Evolutionary conservation across 768 basidiomycete species (phyloP).

Genomic region (Hortiboletus flavorubellus): DNA sequence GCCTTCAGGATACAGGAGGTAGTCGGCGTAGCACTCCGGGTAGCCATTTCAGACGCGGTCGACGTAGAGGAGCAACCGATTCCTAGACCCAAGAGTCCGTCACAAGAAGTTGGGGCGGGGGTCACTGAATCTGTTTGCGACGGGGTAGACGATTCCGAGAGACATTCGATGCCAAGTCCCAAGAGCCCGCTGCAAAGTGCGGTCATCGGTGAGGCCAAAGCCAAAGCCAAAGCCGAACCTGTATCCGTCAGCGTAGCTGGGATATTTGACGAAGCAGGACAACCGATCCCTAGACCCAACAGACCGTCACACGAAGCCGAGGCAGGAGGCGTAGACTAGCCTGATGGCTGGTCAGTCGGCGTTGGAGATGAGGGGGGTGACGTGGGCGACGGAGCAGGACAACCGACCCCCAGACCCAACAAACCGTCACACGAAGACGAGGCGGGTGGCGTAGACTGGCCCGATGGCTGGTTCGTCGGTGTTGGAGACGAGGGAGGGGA

Average conservation of each 20-base stretch:
- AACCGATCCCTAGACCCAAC: constrained; percentile 14
- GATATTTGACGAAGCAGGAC: constrained; percentile 5
- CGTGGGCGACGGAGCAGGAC: neutral
- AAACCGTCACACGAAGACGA: neutral
- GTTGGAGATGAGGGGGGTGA: neutral
- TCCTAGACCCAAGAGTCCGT: constrained; percentile 1
- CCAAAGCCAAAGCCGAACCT: neutral
- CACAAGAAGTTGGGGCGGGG: constrained; percentile 5
- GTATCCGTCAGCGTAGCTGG: constrained; percentile 2
- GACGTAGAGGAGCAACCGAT: neutral
- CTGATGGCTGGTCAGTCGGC: no score
- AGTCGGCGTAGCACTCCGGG: constrained; percentile 2
- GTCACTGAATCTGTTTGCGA: neutral
- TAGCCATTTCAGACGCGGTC: neutral
- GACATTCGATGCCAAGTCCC: constrained; percentile 15
- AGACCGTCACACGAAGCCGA: constrained; percentile 7
- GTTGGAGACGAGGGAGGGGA: neutral
- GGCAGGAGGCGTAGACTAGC: neutral
- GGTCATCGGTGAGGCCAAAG: constrained; percentile 1
- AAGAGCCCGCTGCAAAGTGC: constrained; percentile 12
- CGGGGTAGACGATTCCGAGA: neutral
- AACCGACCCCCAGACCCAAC: neutral
- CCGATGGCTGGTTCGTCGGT: no score
- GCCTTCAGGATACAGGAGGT: constrained; percentile 32
- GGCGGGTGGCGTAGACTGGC: neutral